Evolutionary conservation across 768 basidiomycete genomes (phyloP), one percentile per base, ranked within the genome.

Genomic region (Chiua virens): DNA sequence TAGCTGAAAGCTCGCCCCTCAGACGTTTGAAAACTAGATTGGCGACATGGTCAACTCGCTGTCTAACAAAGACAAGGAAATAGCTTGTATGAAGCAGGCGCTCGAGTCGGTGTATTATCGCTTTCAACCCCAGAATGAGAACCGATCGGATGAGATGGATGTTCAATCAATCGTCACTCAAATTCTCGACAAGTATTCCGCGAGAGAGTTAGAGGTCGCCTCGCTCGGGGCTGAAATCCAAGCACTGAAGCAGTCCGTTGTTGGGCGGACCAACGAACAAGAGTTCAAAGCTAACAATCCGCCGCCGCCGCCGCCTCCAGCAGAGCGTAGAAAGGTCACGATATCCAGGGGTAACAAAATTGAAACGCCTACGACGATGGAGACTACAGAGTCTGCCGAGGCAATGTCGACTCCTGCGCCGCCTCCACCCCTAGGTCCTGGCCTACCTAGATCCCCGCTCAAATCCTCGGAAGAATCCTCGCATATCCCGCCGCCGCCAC

Each of bases 81-180:
- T 87, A 30, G 57, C 78, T 0, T 89, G 86, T 59, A 77, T 94
- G 35, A 91, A 92, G 62, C 85, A 87, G 14, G 88, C 91, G n/a
- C 73, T 97, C 34, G 90, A 93, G 66, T 87, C 89, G 8, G 87
- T 95, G 5, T 91, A 91, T 67, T 85, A 85, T 11, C 79, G 88
- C n/a, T 87, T 94, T 65, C 75, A 79, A 6, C 74, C 79, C 6
- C 69, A 79, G 39, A 77, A 79, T 44, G 75, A 75, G 22, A 63
- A 59, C 21, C 76, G 74, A 39, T 75, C 67, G 42, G 68, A 75
- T 0, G 81, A 82, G 43, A 63, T 86, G 42, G 87, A 92, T 58
- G 79, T 87, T 3, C 80, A 86, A 48, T 60, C 75, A 13, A 86
- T 95, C 55, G 89, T 85, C 0, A 77, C 75, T n/a, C 80, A 79